Base-by-base conservation (phyloP, 2,329 filamentous ascomycete genomes). In the Chaetomiaceae sp. region DNA sequence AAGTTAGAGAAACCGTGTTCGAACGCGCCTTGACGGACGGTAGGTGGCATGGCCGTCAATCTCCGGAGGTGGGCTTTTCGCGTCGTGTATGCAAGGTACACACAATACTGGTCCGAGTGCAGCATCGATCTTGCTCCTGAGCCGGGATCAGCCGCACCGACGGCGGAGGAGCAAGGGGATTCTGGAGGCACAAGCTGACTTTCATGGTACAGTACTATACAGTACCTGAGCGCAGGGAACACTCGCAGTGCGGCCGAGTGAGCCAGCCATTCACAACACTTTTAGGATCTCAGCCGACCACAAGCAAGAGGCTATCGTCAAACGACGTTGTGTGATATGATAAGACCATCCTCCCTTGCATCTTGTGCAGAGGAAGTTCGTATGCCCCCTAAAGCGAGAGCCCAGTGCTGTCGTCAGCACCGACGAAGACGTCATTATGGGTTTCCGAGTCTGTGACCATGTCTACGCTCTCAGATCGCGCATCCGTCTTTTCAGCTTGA, bases 41-140 rank as follows among this genome's bases (percentile, higher is more conserved):
- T 18, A 5, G 18, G 27, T 32, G 18, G 5, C 10, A 11, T n/a
- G 10, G 27, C 2, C 41, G 14, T 25, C 9, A 32, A 20, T 10
- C 32, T n/a, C n/a, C n/a, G n/a, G n/a, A n/a, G n/a, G n/a, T n/a
- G n/a, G 32, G 32, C 32, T 33, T 13, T 4, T 33, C 32, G 32
- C n/a, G n/a, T n/a, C n/a, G n/a, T n/a, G n/a, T n/a, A n/a, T n/a
- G n/a, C n/a, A n/a, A n/a, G n/a, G n/a, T n/a, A n/a, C 18, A 20
- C 36, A 38, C 25, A n/a, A 13, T 30, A n/a, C 4, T 18, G 30
- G 2, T 45, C 20, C 42, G 16, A 13, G 25, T 32, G 36, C 46
- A 48, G 46, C 25, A 48, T 48, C 46, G 36, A 41, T 41, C 46
- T 16, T 14, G 36, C 9, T 32, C 43, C 32, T 27, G 30, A 20